phyloP scores from a whole-genome alignment of 345 rosid species.

The Gynandropsis gynandra region DNA sequence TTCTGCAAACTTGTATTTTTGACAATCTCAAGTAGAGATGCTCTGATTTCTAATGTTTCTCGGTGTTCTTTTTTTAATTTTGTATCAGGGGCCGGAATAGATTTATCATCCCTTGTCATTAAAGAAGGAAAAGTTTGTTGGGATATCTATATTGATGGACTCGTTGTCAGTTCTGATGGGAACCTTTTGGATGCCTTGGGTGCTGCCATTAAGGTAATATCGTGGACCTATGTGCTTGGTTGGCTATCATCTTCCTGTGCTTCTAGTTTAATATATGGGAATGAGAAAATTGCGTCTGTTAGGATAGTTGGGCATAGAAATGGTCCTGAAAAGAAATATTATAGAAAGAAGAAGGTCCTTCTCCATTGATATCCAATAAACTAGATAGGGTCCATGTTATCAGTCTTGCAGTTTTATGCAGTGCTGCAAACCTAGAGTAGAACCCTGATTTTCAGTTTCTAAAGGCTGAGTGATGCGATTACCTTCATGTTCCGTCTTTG shows the following conservation, averaged over 20 bases:
- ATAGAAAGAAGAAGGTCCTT: too few relatives aligned
- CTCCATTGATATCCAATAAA: too few relatives aligned
- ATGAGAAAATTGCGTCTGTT: slow-evolving; percentile 8
- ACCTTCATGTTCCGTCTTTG: too few relatives aligned
- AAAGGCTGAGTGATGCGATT: too few relatives aligned
- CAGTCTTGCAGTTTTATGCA: too few relatives aligned
- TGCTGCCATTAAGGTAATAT: slow-evolving; percentile 77
- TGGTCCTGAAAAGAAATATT: too few relatives aligned
- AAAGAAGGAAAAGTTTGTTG: slow-evolving; percentile 82
- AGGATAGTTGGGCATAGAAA: too few relatives aligned
- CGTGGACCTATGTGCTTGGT: neutral
- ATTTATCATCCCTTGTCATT: slow-evolving; percentile 61
- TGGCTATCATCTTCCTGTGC: neutral
- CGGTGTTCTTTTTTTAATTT: slow-evolving; percentile 16
- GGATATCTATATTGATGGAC: slow-evolving; percentile 87
- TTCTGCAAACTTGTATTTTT: neutral
- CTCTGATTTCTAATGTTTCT: slow-evolving; percentile 12
- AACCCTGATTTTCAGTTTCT: too few relatives aligned
- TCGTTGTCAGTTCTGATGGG: slow-evolving; percentile 82
- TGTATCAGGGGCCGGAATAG: slow-evolving; percentile 71
- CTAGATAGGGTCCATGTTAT: too few relatives aligned
- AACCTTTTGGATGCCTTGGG: slow-evolving; percentile 73
- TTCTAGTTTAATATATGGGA: neutral
- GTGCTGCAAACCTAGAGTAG: too few relatives aligned
- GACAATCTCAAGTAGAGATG: neutral